These are phyloP conservation scores for Ogataea zsoltii DNA, from an alignment of 805 yeast genomes.

Conservation along the genomic window DNA sequence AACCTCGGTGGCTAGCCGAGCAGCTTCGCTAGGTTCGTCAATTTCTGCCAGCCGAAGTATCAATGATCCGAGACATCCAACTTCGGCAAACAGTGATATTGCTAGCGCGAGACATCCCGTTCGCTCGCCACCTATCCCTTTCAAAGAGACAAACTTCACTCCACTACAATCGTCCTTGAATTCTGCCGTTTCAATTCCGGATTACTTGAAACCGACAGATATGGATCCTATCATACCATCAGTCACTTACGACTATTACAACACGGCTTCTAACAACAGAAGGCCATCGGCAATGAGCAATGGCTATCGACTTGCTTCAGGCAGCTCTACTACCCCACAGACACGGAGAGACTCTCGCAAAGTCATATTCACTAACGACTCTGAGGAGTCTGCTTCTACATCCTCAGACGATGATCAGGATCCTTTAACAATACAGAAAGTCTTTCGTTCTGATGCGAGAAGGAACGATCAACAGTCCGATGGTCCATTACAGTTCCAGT, in stretches of 20 bases:
- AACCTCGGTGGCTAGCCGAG: slow-evolving; percentile 5
- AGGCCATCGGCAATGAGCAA: slow-evolving; percentile 11
- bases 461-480: neutral
- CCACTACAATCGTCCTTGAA: slow-evolving; percentile 19
- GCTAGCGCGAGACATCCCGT: slow-evolving; percentile 2
- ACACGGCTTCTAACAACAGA: slow-evolving; percentile 7
- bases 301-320: slow-evolving; percentile 2
- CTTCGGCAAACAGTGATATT: neutral
- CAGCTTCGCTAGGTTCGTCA: slow-evolving; percentile 7
- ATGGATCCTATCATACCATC: slow-evolving; percentile 26
- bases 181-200: slow-evolving; percentile 31
- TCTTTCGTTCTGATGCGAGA: neutral
- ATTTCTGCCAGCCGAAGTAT: slow-evolving; percentile 6
- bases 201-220: slow-evolving; percentile 21
- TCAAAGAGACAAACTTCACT: slow-evolving; percentile 15
- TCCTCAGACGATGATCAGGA: slow-evolving; percentile 3
- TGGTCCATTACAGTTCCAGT: neutral
- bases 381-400: slow-evolving; percentile 15
- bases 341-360: slow-evolving; percentile 17
- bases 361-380: slow-evolving; percentile 15
- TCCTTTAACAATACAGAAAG: neutral
- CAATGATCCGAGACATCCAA: neutral
- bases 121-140: slow-evolving; percentile 5
- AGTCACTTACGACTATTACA: slow-evolving; percentile 15
- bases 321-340: neutral